Percentiles rank a stretch among this genome's conserved stretches.
phyloP scores from a whole-genome alignment of 2,329 filamentous ascomycete genomes.

The Penicillium sp. region DNA sequence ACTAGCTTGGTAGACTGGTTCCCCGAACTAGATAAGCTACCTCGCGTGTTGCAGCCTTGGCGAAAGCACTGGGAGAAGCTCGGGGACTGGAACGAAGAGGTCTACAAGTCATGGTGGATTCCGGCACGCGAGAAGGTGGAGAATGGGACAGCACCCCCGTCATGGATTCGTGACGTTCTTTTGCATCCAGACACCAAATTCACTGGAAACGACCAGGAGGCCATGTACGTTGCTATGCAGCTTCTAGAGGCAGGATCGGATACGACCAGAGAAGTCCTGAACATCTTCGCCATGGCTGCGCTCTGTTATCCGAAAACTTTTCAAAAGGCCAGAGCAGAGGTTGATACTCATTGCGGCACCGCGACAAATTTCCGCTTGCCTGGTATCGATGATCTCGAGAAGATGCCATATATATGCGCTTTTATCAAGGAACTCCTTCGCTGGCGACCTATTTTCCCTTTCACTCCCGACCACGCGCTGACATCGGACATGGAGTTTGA shows the following conservation, averaged over 20 bases:
- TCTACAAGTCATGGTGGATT: slow-evolving; percentile 40
- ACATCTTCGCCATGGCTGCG: slow-evolving; percentile 34
- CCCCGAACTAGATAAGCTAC: slow-evolving; percentile 35
- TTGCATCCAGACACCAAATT: slow-evolving; percentile 32
- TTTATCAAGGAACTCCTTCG: slow-evolving; percentile 32
- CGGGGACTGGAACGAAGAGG: slow-evolving; percentile 36
- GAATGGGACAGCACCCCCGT: slow-evolving; percentile 35
- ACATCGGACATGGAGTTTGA: slow-evolving; percentile 32
- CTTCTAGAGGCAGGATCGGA: slow-evolving; percentile 50
- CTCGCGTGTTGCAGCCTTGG: slow-evolving; percentile 11
- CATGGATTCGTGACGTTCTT: slow-evolving; percentile 39
- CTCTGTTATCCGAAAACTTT: slow-evolving; percentile 27
- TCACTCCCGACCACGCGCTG: slow-evolving; percentile 27
- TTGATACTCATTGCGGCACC: not conserved
- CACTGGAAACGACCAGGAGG: slow-evolving; percentile 36
- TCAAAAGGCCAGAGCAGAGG: slow-evolving; percentile 15
- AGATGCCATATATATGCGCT: slow-evolving; percentile 29
- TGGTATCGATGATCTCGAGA: slow-evolving; percentile 23
- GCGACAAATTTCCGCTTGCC: slow-evolving; percentile 24
- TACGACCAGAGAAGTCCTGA: slow-evolving; percentile 44
- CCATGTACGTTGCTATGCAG: slow-evolving; percentile 44
- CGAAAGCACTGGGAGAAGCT: slow-evolving; percentile 35
- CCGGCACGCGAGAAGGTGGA: slow-evolving; percentile 29
- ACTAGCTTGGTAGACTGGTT: slow-evolving; percentile 43
- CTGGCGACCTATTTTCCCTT: slow-evolving; percentile 32